Base-by-base conservation (phyloP, 495 filamentous ascomycete genomes). In the Penicillium cosmopolitanum region DNA sequence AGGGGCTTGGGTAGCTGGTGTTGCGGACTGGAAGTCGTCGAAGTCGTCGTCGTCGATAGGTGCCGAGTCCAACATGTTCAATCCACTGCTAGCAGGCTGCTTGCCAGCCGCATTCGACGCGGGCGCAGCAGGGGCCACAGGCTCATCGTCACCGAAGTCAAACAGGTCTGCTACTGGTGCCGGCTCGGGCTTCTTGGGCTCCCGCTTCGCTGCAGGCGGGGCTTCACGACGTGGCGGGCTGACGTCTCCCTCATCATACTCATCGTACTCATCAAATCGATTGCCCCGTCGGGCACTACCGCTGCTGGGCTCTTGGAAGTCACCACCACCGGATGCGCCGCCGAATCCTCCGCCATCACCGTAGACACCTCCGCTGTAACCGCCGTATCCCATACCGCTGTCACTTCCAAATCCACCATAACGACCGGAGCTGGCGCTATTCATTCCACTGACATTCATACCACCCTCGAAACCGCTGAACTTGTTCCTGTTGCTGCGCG, bases 1-100 rank as follows among this genome's bases (percentile, higher is more conserved):
- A 33, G 77, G 66, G 15, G 65, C 50, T 16, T 66, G 64, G 13
- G 55, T 13, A 21, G 82, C 76, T 16, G 92, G 87, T 5, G 89
- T 80, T 15, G 96, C 95, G n/a, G 92, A 93, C 73, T 96, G 92
- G 82, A 98, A 98, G 70, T 98, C 96, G 69, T 98, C 95, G 64
- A 98, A 98, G 51, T 98, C 96, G 64, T 98, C 95, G 64, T 98
- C 94, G 60, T 96, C 93, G 15, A 65, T 78, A 13, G 67, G 71
- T 5, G 57, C 73, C 13, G 78, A 67, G 56, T 82, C 76, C 33
- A 90, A 73, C 38, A 87, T 79, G 40, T 82, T 85, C 54, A 89
- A 75, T 19, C 80, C 85, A 51, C 74, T 66, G 76, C 77, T 56
- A 5, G 77, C 74, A 35, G 79, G 73, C 63, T 79, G 75, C 70